Base-by-base conservation (phyloP, 371 early-diverging fungal species). In the Cokeromyces recurvatus region DNA sequence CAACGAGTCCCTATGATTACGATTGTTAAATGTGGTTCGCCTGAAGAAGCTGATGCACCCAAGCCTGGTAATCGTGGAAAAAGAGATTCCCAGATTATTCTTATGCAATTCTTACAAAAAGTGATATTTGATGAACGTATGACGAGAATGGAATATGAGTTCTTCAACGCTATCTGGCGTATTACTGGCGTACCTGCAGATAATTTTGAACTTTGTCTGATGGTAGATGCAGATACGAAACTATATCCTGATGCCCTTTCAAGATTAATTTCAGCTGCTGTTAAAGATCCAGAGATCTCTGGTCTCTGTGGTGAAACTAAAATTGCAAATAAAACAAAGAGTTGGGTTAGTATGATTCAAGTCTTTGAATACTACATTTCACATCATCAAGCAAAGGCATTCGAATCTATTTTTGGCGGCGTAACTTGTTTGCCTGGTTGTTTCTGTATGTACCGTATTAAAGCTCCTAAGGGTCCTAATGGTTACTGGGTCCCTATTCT, bases 141-240 rank as follows among this genome's bases (percentile, higher is more conserved):
- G 91, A 94, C 94, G 0, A 81, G 85, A 37, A 76, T 99, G 17
- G 99, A 99, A 57, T 90, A 88, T 55, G 98, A 97, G 46, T 66
- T 99, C 43, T 98, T 95, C 66, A 82, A 80, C 53, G 89, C 89
- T 48, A 91, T 98, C 45, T 88, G 89, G 79, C 70, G 77, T 10
- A 65, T 92, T 12, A 79, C 85, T 4, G 87, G 95, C 17, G 89
- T 93, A 1, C 81, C 85, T 14, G 88, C 97, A 2, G 87, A 90
- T 55, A 68, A 68, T 34, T 96, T 85, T 62, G 96, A 96, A 67
- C 78, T 89, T 29, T 84, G 94, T 36, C 78, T 98, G 29, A 96
- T 97, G 94, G 95, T 93, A 24, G 99, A 98, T 68, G 99, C 99
- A 7, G 99, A 98, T 71, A 98, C 99, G 16, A 85, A 85, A 50